Conservation (phyloP, 1,284 basidiomycete genomes). For the Cutaneotrichosporon curvatum region DNA sequence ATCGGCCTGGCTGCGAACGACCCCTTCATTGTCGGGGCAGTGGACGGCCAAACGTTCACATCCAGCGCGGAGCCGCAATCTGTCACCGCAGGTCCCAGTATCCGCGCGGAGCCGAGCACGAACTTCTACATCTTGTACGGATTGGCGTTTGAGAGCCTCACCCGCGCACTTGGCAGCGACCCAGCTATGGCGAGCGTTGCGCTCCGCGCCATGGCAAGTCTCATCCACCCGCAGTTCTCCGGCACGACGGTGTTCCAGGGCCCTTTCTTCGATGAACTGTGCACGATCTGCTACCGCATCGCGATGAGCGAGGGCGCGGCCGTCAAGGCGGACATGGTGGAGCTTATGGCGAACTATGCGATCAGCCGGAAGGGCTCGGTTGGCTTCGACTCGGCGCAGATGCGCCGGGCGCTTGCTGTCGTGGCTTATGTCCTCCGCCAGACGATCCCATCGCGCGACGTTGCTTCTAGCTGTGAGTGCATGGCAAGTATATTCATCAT, state of each 20-base stretch:
- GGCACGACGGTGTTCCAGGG: conserved; percentile 73
- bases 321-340: conserved; percentile 68
- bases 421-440: conserved; percentile 69
- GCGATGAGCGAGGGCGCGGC: conserved; percentile 73
- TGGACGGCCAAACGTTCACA: conserved; percentile 63
- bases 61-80: conserved; percentile 13
- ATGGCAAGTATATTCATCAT: not conserved
- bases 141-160: conserved; percentile 82
- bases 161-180: conserved; percentile 57
- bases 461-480: conserved; percentile 55
- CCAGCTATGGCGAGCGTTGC: conserved; percentile 53
- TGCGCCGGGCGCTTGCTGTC: conserved; percentile 38
- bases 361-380: conserved; percentile 44
- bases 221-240: conserved; percentile 70
- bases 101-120: conserved; percentile 62
- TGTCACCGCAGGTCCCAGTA: conserved; percentile 23
- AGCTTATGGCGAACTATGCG: conserved; percentile 62
- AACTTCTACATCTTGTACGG: conserved; percentile 90
- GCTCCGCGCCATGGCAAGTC: conserved; percentile 67
- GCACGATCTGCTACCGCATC: conserved; percentile 79
- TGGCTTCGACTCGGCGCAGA: conserved; percentile 32
- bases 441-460: conserved; percentile 55
- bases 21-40: conserved; percentile 63
- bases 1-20: conserved; percentile 68
- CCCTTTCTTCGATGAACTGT: conserved; percentile 81